Evolutionary conservation across 352 stramenopile genomes (phyloP).

Genomic region (Globisporangium recalcitrans): DNA sequence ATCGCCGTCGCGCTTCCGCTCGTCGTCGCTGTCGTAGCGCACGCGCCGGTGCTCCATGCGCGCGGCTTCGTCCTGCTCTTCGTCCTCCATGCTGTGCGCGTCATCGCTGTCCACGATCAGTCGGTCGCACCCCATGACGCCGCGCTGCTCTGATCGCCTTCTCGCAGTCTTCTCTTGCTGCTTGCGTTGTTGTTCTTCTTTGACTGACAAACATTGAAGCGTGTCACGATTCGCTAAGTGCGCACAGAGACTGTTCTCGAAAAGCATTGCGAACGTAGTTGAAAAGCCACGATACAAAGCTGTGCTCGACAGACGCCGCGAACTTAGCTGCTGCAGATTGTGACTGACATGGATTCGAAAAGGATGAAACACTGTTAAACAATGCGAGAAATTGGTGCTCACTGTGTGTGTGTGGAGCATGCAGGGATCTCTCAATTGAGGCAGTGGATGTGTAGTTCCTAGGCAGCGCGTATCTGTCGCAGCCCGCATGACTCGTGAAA

Average conservation of each 20-base stretch:
- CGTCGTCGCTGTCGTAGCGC: neutral
- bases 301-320: neutral
- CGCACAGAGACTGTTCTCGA: too few relatives aligned
- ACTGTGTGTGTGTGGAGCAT: neutral
- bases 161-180: neutral
- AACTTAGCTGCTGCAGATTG: neutral
- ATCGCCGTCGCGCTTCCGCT: constrained; percentile 17
- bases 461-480: neutral
- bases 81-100: constrained; percentile 3
- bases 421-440: too few relatives aligned
- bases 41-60: constrained; percentile 5
- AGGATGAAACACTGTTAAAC: neutral
- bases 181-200: neutral
- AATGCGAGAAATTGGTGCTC: neutral
- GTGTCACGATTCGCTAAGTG: neutral
- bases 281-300: too few relatives aligned
- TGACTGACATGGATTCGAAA: neutral
- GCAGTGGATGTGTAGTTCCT: too few relatives aligned
- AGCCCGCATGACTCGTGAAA: too few relatives aligned
- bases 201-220: neutral
- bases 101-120: constrained; percentile 24
- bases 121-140: constrained; percentile 58
- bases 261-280: too few relatives aligned
- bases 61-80: neutral
- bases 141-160: neutral